Evolutionary conservation across 345 rosid species (phyloP).

Genomic region (Bruguiera parviflora): DNA sequence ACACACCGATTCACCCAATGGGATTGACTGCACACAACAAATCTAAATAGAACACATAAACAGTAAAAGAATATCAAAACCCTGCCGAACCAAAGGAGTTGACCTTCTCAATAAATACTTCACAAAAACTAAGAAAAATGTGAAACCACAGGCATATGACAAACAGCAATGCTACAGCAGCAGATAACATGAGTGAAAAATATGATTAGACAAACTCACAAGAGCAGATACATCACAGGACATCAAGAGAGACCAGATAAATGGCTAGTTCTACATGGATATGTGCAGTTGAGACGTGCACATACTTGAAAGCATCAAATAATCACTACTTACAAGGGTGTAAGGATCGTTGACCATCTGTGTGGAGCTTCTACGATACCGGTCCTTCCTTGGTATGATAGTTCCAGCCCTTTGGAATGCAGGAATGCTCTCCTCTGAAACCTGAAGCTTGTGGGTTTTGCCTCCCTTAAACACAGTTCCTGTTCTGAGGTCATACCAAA

Average conservation of each 20-base stretch:
- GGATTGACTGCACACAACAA: no score
- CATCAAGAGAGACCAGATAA: neutral
- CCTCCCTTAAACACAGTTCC: constrained; percentile 66
- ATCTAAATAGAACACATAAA: no score
- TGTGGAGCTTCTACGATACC: constrained; percentile 86
- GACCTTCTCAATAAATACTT: neutral
- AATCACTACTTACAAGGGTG: constrained; percentile 61
- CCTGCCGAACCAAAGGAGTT: no score
- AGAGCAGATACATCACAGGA: neutral
- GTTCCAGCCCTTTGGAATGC: constrained; percentile 98
- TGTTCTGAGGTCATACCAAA: constrained; percentile 80
- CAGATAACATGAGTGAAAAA: neutral
- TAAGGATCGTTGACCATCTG: constrained; percentile 94
- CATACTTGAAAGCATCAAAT: neutral
- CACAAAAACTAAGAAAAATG: no score
- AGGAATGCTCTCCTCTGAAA: constrained; percentile 80
- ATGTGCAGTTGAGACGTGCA: constrained; percentile 2
- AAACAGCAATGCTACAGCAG: no score
- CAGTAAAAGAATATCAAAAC: no score
- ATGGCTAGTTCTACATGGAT: neutral
- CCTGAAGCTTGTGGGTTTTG: constrained; percentile 61
- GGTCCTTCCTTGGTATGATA: constrained; percentile 82
- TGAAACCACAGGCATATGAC: no score
- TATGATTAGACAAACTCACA: neutral
- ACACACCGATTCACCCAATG: no score